Conservation (phyloP, 129 eudicot genomes). For the Cynara cardunculus region DNA sequence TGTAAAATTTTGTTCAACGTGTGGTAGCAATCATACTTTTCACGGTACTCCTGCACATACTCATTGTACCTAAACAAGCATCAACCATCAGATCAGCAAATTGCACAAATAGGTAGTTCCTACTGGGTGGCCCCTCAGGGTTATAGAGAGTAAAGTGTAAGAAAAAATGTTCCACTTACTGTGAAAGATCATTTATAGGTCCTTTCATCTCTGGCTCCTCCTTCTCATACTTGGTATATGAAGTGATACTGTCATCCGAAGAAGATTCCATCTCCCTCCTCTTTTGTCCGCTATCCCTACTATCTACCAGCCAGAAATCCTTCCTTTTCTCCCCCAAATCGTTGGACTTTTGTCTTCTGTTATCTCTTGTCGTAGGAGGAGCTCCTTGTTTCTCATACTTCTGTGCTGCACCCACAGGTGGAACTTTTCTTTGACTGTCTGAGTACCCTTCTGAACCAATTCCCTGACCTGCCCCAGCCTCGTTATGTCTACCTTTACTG, state of each 20-base stretch:
- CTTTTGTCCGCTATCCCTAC: constrained; percentile 37
- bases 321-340: constrained; percentile 38
- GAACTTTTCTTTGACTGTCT: constrained; percentile 45
- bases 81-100: constrained; percentile 18
- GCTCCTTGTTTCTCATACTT: constrained; percentile 45
- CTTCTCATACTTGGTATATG: constrained; percentile 79
- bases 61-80: constrained; percentile 66
- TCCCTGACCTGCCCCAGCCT: constrained; percentile 38
- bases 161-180: constrained; percentile 47
- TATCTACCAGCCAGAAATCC: constrained; percentile 44
- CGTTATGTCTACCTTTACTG: constrained; percentile 47
- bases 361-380: constrained; percentile 43
- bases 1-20: constrained; percentile 67
- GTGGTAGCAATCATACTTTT: constrained; percentile 74
- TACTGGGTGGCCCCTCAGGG: background rate
- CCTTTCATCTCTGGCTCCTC: constrained; percentile 86
- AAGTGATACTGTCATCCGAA: constrained; percentile 59
- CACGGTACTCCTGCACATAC: constrained; percentile 80
- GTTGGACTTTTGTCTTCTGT: constrained; percentile 50
- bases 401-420: constrained; percentile 25
- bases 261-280: constrained; percentile 58
- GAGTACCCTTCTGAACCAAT: constrained; percentile 48
- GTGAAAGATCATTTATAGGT: constrained; percentile 65
- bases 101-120: background rate
- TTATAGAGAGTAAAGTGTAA: background rate